Evolutionary conservation across 1,139 yeast species (phyloP).

Genomic region (Tardiomyces depauwii): DNA sequence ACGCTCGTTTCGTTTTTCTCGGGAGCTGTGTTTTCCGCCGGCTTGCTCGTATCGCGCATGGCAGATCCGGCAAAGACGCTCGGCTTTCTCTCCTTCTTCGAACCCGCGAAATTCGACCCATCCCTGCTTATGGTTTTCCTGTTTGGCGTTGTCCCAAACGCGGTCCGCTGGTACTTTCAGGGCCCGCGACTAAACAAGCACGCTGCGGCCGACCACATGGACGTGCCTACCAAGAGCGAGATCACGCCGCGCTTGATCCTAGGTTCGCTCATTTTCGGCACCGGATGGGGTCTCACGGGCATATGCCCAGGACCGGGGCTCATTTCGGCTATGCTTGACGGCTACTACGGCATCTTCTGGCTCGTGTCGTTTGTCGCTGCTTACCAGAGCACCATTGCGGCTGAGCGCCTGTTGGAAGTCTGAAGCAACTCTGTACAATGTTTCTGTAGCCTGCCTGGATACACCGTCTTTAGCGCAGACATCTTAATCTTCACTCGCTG

Average conservation of each 20-base stretch:
- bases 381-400: constrained; percentile 2
- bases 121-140: constrained; percentile 31
- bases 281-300: constrained; percentile 39
- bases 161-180: constrained; percentile 4
- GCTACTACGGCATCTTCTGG: constrained; percentile 15
- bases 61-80: constrained; percentile 30
- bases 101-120: constrained; percentile 31
- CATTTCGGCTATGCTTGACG: constrained; percentile 14
- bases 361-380: constrained; percentile 10
- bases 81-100: constrained; percentile 31
- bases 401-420: too few relatives aligned
- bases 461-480: background rate
- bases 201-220: constrained; percentile 4
- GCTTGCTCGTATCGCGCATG: constrained; percentile 35
- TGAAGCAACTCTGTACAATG: background rate
- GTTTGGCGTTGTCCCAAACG: constrained; percentile 33
- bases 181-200: background rate
- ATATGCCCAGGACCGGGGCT: constrained; percentile 40
- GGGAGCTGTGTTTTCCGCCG: constrained; percentile 34
- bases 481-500: too few relatives aligned
- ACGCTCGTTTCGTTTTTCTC: constrained; percentile 10
- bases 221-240: constrained; percentile 15
- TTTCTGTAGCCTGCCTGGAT: background rate
- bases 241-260: background rate
- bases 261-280: constrained; percentile 26